A percentile compares a stretch with the other conserved stretches of the same genome.
Conservation (phyloP, 78 protist genomes). For the Isochrysis galbana region DNA sequence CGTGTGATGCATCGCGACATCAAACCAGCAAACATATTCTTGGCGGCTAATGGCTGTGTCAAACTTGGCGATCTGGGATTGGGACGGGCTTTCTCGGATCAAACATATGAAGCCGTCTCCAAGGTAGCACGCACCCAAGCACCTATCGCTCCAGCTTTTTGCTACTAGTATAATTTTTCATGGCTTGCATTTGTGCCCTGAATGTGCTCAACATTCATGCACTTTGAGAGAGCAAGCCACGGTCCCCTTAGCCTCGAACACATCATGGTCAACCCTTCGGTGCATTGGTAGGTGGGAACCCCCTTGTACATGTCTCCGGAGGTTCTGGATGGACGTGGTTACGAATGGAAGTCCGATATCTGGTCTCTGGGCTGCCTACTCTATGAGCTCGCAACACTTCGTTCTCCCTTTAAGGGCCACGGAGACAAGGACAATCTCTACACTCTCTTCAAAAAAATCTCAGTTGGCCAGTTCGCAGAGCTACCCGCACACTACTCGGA, state of each 20-base stretch:
- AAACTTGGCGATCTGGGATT: slow-evolving; percentile 69
- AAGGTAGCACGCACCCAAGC: slow-evolving; percentile 64
- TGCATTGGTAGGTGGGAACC: slow-evolving; percentile 71
- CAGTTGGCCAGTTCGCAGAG: not conserved
- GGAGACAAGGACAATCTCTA: slow-evolving; percentile 14
- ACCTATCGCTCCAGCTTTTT: no score
- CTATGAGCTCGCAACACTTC: slow-evolving; percentile 50
- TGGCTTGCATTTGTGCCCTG: no score
- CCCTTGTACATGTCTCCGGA: slow-evolving; percentile 80
- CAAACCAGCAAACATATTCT: slow-evolving; percentile 62
- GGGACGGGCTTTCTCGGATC: slow-evolving; percentile 32
- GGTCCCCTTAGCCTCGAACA: no score
- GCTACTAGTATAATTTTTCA: no score
- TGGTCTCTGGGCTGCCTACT: slow-evolving; percentile 69
- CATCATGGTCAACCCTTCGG: no score
- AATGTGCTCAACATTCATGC: no score
- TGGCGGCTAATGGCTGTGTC: slow-evolving; percentile 34
- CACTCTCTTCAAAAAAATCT: slow-evolving; percentile 23
- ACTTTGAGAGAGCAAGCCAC: no score
- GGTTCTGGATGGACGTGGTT: slow-evolving; percentile 46
- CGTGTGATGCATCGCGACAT: slow-evolving; percentile 57
- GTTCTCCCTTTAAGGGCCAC: slow-evolving; percentile 4
- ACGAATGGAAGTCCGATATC: slow-evolving; percentile 43
- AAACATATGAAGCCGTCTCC: not conserved
- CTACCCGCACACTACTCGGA: not conserved